These are phyloP conservation scores for Curvularia verruculosa DNA, from an alignment of 2,329 filamentous ascomycete genomes.

Conservation along the genomic window DNA sequence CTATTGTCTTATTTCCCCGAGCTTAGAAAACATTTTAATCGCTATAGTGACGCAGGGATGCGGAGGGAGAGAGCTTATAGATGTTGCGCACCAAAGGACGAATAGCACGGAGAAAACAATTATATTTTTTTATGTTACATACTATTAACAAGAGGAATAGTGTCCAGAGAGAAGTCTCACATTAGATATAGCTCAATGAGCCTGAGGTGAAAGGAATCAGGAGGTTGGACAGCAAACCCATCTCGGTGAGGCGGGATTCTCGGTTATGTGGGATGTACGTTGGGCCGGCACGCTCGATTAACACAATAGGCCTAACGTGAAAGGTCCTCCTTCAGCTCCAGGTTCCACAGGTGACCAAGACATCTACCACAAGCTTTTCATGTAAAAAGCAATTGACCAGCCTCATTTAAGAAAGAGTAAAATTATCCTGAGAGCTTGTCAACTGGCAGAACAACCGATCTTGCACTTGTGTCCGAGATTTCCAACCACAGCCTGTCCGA, in stretches of 20 bases:
- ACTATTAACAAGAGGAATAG: neutral
- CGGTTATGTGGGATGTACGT: conserved; percentile 4
- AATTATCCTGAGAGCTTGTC: neutral
- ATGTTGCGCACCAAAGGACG: neutral
- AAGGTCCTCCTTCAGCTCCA: neutral
- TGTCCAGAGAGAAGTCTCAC: neutral
- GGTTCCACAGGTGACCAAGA: neutral
- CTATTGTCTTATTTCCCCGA: neutral
- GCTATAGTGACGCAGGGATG: conserved; percentile 4
- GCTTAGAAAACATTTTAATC: neutral
- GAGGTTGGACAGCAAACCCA: neutral
- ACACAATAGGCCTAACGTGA: neutral
- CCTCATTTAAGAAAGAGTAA: no score
- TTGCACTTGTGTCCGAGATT: neutral
- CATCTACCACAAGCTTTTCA: neutral
- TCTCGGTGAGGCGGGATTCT: no score
- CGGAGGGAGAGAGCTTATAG: neutral
- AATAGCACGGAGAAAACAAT: neutral
- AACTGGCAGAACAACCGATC: neutral
- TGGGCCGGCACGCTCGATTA: no score
- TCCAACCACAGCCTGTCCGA: neutral
- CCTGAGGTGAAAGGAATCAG: neutral
- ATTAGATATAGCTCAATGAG: neutral
- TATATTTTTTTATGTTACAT: neutral
- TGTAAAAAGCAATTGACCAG: neutral